Percentiles rank a stretch among this genome's conserved stretches.
Conservation (phyloP, 2,329 filamentous ascomycete genomes). For the Ophiostoma triangulosporum region DNA sequence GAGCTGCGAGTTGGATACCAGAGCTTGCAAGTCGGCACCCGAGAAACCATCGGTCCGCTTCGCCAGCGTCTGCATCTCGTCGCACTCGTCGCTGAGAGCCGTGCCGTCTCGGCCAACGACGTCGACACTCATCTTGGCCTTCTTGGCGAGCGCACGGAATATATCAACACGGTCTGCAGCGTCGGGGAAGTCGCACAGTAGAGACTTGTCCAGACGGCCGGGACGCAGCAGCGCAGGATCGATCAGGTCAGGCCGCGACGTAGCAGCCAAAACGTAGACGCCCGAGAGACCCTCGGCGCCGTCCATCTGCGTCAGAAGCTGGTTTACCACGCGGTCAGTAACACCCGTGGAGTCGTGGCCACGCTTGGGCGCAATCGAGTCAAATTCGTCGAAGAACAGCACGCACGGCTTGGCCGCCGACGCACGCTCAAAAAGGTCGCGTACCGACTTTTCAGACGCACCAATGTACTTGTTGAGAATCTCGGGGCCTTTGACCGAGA, state of each 20-base stretch:
- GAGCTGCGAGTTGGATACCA: conserved; percentile 91
- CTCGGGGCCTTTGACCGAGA: conserved; percentile 93
- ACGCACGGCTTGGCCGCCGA: conserved; percentile 85
- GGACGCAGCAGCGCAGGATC: conserved; percentile 87
- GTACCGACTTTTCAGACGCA: conserved; percentile 88
- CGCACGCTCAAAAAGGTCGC: conserved; percentile 88
- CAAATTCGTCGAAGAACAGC: conserved; percentile 97
- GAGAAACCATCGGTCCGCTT: conserved; percentile 76
- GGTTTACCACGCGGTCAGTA: conserved; percentile 97
- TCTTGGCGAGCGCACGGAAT: conserved; percentile 66
- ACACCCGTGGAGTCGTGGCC: conserved; percentile 96
- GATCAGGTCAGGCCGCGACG: conserved; percentile 83
- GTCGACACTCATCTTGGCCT: conserved; percentile 54
- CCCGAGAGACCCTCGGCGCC: conserved; percentile 89
- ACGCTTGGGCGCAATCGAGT: conserved; percentile 92
- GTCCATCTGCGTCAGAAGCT: conserved; percentile 97
- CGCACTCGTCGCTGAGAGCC: conserved; percentile 14
- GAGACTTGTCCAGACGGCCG: conserved; percentile 81
- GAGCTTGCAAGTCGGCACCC: conserved; percentile 84
- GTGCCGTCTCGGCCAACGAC: conserved; percentile 45
- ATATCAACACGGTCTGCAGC: conserved; percentile 78
- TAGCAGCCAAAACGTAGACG: conserved; percentile 93
- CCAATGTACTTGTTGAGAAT: conserved; percentile 99
- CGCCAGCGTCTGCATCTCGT: conserved; percentile 56
- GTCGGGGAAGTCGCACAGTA: conserved; percentile 80